Percentiles rank a stretch among this genome's conserved stretches.
These are phyloP conservation scores for Nannizzia gypsea DNA, from an alignment of 2,329 filamentous ascomycete species.

Conservation along the genomic window DNA sequence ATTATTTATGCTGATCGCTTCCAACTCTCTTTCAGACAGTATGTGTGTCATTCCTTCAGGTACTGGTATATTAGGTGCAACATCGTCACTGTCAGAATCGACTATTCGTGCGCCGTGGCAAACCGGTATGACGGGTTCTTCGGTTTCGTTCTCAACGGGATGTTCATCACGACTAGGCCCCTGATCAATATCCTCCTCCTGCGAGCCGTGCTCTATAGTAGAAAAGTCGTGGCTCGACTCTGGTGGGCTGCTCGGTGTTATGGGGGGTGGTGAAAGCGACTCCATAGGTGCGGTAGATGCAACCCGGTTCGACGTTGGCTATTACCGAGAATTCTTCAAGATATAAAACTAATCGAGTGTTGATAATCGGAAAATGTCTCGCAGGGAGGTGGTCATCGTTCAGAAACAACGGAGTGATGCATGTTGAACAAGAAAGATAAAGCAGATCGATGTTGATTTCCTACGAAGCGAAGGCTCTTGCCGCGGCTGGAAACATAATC, in stretches of 20 bases:
- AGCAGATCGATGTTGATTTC: not conserved
- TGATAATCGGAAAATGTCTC: not conserved
- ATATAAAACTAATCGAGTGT: not conserved
- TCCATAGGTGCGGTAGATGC: constrained; percentile 20
- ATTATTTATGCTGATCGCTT: not conserved
- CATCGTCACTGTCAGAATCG: not conserved
- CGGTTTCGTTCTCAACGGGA: not conserved
- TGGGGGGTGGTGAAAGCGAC: constrained; percentile 23
- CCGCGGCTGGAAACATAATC: not conserved
- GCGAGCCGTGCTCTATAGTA: not conserved
- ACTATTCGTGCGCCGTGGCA: no score
- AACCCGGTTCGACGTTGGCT: no score
- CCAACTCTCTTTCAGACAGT: not conserved
- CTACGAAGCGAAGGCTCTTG: not conserved
- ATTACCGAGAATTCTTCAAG: no score
- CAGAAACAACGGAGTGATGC: not conserved
- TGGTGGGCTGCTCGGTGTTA: constrained; percentile 20
- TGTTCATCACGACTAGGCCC: not conserved
- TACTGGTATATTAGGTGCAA: not conserved
- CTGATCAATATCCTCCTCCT: not conserved
- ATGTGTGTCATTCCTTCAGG: not conserved
- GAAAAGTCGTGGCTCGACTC: constrained; percentile 11
- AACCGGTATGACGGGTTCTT: constrained; percentile 11
- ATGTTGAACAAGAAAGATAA: not conserved
- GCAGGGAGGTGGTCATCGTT: not conserved